Percentiles rank a stretch among this genome's conserved stretches.
These are phyloP conservation scores for Gonium pectorale DNA, from an alignment of 139 green algal species.

Conservation along the genomic window DNA sequence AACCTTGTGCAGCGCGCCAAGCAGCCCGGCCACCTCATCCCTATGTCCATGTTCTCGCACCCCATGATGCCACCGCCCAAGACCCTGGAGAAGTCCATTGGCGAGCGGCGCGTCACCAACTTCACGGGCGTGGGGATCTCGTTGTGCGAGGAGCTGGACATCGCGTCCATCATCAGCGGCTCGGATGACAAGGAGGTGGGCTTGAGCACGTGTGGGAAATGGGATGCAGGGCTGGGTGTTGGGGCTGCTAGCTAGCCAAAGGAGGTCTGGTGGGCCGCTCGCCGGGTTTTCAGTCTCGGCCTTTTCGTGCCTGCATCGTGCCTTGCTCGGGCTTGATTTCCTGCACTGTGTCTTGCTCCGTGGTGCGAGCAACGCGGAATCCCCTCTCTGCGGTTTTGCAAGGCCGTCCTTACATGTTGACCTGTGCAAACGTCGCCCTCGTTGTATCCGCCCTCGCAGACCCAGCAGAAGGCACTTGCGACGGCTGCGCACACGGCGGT, in stretches of 20 bases:
- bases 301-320: no score
- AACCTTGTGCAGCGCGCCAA: constrained; percentile 71
- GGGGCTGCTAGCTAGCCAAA: no score
- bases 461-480: constrained; percentile 60
- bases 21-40: constrained; percentile 87
- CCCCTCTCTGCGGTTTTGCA: no score
- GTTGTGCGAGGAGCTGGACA: constrained; percentile 75
- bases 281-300: no score
- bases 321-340: no score
- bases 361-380: no score
- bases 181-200: constrained; percentile 72
- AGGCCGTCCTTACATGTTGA: no score
- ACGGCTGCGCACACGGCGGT: constrained; percentile 60
- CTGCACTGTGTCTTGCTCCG: no score
- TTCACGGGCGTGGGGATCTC: constrained; percentile 84
- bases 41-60: constrained; percentile 93
- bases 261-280: no score
- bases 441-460: neutral
- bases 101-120: constrained; percentile 85
- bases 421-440: neutral
- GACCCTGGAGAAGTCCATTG: constrained; percentile 83
- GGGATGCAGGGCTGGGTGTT: no score
- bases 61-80: constrained; percentile 95
- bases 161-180: constrained; percentile 58
- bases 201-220: no score